Evolutionary conservation across 805 yeast species (phyloP).

Genomic region (Barnettozyma wickerhamii): DNA sequence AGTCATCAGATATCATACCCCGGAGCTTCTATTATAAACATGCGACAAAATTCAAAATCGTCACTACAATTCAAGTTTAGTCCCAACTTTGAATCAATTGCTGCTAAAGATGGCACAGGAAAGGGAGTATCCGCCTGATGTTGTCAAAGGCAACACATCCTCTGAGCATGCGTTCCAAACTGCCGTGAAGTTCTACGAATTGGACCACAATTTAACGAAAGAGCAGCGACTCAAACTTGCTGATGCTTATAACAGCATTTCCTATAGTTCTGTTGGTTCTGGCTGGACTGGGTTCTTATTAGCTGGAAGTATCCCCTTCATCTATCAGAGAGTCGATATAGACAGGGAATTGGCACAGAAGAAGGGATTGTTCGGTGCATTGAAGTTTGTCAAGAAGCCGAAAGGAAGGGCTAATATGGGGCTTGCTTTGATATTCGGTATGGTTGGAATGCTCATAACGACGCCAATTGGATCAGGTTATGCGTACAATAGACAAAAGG

Average conservation of each 20-base stretch:
- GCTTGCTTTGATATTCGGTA: slow-evolving; percentile 37
- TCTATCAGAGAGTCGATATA: slow-evolving; percentile 27
- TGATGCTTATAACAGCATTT: slow-evolving; percentile 32
- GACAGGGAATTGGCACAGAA: background rate
- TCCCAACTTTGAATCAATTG: too few species aligned
- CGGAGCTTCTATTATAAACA: too few species aligned
- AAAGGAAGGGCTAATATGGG: slow-evolving; percentile 36
- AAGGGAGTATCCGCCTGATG: slow-evolving; percentile 7
- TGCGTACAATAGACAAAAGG: slow-evolving; percentile 31
- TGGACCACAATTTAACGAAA: slow-evolving; percentile 38
- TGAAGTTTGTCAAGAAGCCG: slow-evolving; percentile 25
- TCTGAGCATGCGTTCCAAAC: slow-evolving; percentile 29
- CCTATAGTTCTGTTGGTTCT: slow-evolving; percentile 30
- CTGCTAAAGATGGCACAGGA: too few species aligned
- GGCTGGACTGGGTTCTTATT: slow-evolving; percentile 40
- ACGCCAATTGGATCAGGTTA: slow-evolving; percentile 29
- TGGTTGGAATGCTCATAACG: slow-evolving; percentile 33
- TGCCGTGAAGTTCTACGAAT: slow-evolving; percentile 47
- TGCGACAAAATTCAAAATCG: too few species aligned
- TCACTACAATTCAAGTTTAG: too few species aligned
- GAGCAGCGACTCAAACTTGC: slow-evolving; percentile 40
- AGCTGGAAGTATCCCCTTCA: slow-evolving; percentile 41
- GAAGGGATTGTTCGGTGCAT: background rate
- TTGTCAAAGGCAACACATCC: background rate
- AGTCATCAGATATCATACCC: too few species aligned